Evolutionary conservation across 148 eudicot genomes (phyloP).

Genomic region (Silene conica): DNA sequence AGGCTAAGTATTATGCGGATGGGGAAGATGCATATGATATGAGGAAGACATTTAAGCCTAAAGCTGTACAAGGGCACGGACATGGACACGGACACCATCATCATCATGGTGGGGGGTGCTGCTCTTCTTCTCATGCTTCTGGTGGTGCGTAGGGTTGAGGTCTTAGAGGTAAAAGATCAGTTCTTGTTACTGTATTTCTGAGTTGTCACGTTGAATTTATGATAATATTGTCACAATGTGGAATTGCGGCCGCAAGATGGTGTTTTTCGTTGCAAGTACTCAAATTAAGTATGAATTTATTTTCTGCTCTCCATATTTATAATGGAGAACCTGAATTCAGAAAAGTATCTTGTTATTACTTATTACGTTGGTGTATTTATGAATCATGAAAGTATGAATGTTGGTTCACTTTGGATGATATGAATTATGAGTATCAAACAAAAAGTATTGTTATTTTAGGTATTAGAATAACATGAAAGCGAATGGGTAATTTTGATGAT

Average conservation of each 20-base stretch:
- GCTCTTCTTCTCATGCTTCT: constrained; percentile 2
- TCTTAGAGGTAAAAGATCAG: neutral
- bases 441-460: neutral
- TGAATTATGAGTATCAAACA: neutral
- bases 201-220: neutral
- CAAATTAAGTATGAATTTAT: neutral
- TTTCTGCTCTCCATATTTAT: neutral
- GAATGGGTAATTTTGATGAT: neutral
- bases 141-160: neutral
- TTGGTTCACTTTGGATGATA: neutral
- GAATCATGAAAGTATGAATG: neutral
- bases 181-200: neutral
- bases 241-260: neutral
- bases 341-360: neutral
- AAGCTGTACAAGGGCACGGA: constrained; percentile 5
- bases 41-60: constrained; percentile 67
- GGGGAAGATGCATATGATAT: constrained; percentile 84
- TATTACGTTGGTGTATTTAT: neutral
- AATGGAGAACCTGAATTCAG: neutral
- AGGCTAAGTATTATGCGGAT: constrained; percentile 93
- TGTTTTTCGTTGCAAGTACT: neutral
- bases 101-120: constrained; percentile 16
- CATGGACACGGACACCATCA: constrained; percentile 12
- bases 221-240: neutral
- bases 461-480: neutral